phyloP scores from a whole-genome alignment of 257 asterid species.

The Rauvolfia tetraphylla region DNA sequence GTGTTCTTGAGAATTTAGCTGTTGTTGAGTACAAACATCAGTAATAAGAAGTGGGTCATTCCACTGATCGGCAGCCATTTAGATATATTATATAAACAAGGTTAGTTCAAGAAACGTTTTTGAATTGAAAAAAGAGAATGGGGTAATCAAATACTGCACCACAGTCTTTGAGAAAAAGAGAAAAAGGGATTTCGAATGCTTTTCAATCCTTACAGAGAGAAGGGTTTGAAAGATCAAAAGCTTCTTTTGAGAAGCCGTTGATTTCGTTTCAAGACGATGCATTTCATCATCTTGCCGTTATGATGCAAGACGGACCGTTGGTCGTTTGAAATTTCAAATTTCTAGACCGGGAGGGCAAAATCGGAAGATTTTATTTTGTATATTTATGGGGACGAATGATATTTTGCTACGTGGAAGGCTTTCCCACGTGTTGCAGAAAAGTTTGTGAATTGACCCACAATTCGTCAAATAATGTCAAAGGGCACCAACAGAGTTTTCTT shows the following conservation, averaged over 20 bases:
- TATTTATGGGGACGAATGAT: neutral
- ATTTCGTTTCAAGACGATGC: slow-evolving; percentile 36
- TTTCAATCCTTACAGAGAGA: slow-evolving; percentile 20
- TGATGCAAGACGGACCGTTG: slow-evolving; percentile 24
- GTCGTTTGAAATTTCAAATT: slow-evolving; percentile 56
- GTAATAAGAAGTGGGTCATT: slow-evolving; percentile 74
- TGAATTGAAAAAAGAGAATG: slow-evolving; percentile 30
- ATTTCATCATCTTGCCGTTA: slow-evolving; percentile 35
- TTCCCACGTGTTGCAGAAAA: neutral
- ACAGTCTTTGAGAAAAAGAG: slow-evolving; percentile 20
- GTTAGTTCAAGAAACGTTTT: slow-evolving; percentile 28
- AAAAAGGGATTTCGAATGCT: slow-evolving; percentile 35
- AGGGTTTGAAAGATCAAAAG: slow-evolving; percentile 21
- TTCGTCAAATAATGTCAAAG: neutral
- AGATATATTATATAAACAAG: slow-evolving; percentile 16
- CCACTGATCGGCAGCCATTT: slow-evolving; percentile 59
- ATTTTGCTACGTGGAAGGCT: neutral
- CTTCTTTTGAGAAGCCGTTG: slow-evolving; percentile 41
- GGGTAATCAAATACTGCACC: slow-evolving; percentile 18
- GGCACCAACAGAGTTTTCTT: neutral
- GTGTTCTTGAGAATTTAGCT: slow-evolving; percentile 24
- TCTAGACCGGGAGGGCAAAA: slow-evolving; percentile 21
- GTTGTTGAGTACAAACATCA: slow-evolving; percentile 51
- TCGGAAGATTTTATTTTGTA: neutral
- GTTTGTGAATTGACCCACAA: neutral